Conservation (phyloP, 192 early-diverging fungal species). For the Coemansia sp. region DNA sequence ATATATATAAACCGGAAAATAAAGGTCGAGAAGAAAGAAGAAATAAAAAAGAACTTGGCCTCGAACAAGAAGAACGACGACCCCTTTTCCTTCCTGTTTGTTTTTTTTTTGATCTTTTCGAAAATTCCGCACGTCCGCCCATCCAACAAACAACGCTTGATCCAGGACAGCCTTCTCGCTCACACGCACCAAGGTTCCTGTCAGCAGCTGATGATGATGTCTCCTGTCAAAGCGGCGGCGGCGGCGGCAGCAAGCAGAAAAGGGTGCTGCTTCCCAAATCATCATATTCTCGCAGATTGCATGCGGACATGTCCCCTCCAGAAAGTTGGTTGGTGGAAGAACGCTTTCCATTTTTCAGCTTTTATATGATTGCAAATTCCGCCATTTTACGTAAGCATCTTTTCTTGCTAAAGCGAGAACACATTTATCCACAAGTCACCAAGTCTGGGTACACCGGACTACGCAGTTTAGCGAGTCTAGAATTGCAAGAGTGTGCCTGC, state of each 20-base stretch:
- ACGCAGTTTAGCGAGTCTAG: too few relatives aligned
- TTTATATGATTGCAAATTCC: too few relatives aligned
- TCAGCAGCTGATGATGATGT: not conserved
- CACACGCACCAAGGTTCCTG: not conserved
- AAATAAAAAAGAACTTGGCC: not conserved
- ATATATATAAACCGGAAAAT: slow-evolving; percentile 1
- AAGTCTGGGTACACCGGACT: too few relatives aligned
- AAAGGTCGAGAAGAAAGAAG: slow-evolving; percentile 2
- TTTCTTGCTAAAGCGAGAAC: too few relatives aligned
- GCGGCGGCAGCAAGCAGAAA: not conserved
- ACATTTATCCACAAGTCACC: too few relatives aligned
- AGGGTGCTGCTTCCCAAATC: not conserved
- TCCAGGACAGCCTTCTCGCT: not conserved
- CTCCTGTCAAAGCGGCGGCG: not conserved
- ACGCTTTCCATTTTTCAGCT: too few relatives aligned
- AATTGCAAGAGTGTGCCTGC: too few relatives aligned
- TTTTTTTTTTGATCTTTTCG: not conserved
- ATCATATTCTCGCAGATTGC: too few relatives aligned
- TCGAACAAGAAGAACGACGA: not conserved
- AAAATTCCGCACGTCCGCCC: not conserved
- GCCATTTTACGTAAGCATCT: too few relatives aligned
- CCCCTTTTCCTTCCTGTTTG: not conserved
- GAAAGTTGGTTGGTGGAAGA: too few relatives aligned
- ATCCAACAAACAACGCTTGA: not conserved
- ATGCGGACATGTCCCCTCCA: not conserved